Evolutionary conservation across 139 green algal genomes (phyloP), one percentile per base, ranked within the genome.

Genomic region (Desmodesmus armatus): DNA sequence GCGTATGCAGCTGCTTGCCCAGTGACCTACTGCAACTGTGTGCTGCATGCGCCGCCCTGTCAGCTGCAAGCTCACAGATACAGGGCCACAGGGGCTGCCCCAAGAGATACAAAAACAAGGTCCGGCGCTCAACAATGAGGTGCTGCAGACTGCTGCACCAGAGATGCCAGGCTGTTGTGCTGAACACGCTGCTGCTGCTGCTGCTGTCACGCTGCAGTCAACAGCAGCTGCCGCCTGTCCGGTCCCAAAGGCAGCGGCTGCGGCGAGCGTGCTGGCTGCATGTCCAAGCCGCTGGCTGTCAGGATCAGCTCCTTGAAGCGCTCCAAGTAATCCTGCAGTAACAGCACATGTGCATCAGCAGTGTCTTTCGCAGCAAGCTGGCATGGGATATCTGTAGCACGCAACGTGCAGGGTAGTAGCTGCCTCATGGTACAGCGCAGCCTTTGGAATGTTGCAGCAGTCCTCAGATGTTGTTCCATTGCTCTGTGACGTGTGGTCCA

Each of bases 291-390:
- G 70, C 67, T 80, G 17, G 80, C 80, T 29, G 80, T 86, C 25
- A 86, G 39, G 33, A 79, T 79, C 2, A 86, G 80, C 67, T 86
- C 80, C 67, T 78, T 39, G 51, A 86, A 86, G 25, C 80, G 47
- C 15, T 63, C 66, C 5, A 86, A n/a, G 49, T 86, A 86, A 47
- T 86, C 80, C 67, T 79, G n/a, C n/a, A n/a, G n/a, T n/a, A n/a
- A n/a, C n/a, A n/a, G n/a, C n/a, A n/a, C n/a, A n/a, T n/a, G n/a
- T n/a, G n/a, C n/a, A n/a, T n/a, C n/a, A n/a, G n/a, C n/a, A n/a
- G n/a, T n/a, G n/a, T n/a, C n/a, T n/a, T n/a, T n/a, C n/a, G n/a
- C n/a, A n/a, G n/a, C n/a, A n/a, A n/a, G n/a, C n/a, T n/a, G n/a
- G n/a, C n/a, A n/a, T n/a, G n/a, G n/a, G n/a, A n/a, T n/a, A n/a